Conservation (phyloP, 2,329 filamentous ascomycete genomes). For the Colletotrichum gigasporum region DNA sequence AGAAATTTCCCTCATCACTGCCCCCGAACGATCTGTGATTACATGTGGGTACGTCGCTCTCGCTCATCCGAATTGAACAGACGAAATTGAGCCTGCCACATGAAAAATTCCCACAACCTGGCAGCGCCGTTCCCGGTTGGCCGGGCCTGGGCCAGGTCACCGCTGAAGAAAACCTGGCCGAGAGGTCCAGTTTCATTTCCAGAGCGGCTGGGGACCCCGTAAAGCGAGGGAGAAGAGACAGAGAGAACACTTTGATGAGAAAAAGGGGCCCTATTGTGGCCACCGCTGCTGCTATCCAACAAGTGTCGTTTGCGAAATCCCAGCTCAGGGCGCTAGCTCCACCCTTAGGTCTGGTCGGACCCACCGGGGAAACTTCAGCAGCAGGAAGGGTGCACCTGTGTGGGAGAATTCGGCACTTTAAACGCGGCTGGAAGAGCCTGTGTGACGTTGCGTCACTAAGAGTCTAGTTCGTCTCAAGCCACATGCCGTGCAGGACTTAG, state of each 20-base stretch:
- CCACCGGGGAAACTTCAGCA: conserved; percentile 14
- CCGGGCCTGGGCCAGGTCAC: neutral
- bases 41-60: conserved; percentile 23
- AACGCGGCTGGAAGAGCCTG: neutral
- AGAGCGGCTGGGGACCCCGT: conserved; percentile 19
- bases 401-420: neutral
- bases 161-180: conserved; percentile 11
- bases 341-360: neutral
- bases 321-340: conserved; percentile 6
- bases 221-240: neutral
- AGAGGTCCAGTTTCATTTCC: conserved; percentile 22
- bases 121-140: neutral
- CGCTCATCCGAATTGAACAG: conserved; percentile 20
- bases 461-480: neutral
- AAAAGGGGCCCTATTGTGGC: conserved; percentile 29
- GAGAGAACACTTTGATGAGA: neutral
- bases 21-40: conserved; percentile 23
- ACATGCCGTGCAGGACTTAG: too few relatives aligned
- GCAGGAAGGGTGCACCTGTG: neutral
- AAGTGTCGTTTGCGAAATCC: conserved; percentile 7
- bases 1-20: conserved; percentile 6
- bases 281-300: conserved; percentile 5
- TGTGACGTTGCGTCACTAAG: conserved; percentile 19
- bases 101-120: neutral
- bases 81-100: neutral